phyloP scores from a whole-genome alignment of 116 monocot genomes.

The Thalassia testudinum region DNA sequence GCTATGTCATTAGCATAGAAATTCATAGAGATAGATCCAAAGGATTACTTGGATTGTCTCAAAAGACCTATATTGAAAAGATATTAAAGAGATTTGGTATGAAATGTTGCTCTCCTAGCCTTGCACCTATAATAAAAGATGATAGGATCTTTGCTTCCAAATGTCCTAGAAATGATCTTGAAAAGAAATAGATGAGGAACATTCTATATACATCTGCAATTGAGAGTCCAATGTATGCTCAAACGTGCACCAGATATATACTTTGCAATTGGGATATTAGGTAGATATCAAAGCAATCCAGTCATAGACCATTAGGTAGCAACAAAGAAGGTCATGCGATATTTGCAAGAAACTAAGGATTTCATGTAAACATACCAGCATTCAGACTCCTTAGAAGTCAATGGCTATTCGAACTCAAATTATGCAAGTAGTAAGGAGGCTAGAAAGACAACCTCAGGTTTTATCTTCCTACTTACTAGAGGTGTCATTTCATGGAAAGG shows the following conservation, averaged over 20 bases:
- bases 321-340: not conserved
- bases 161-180: not conserved
- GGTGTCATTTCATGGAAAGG: constrained; percentile 4
- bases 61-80: not conserved
- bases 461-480: not conserved
- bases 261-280: not conserved
- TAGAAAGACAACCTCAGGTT: not conserved
- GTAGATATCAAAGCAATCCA: not conserved
- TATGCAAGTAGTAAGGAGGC: not conserved
- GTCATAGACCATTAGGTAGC: not conserved
- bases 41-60: not conserved
- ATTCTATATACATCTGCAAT: constrained; percentile 1
- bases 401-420: not conserved
- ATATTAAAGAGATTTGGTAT: constrained; percentile 3
- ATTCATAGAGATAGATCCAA: constrained; percentile 3
- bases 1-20: constrained; percentile 4
- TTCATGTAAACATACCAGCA: not conserved
- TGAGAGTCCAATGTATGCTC: constrained; percentile 3
- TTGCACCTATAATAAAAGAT: not conserved
- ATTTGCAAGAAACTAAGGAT: not conserved
- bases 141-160: not conserved
- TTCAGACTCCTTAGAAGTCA: constrained; percentile 1
- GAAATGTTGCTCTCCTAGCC: not conserved
- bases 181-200: not conserved
- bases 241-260: not conserved